Evolutionary conservation across 208 protist genomes (phyloP), one percentile per base, ranked within the genome.

Genomic region (Trypanosoma rangeli): DNA sequence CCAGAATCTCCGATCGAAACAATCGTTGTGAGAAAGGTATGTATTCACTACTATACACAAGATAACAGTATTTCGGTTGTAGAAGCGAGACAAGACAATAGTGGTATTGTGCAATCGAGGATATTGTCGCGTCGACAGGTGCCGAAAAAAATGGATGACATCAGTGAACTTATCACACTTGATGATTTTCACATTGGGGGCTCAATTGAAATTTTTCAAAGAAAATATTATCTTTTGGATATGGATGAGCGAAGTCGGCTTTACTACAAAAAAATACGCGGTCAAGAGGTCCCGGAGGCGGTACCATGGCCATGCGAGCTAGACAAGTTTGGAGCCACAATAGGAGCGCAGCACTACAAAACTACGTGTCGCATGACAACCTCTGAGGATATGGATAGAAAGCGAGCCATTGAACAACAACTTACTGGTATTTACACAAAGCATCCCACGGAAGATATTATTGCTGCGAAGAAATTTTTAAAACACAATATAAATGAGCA

Each of bases 361-460:
- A 83, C 15, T 50, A 77, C 66, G 56, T 78, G 60, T 73, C 79
- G 86, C n/a, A 52, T 78, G 35, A 73, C 92, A 35, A 88, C 87
- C 9, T 90, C 88, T 0, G 87, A 95, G 39, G 86, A 94, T 69
- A 95, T 95, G 89, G 92, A 97, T 60, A 81, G 70, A 31, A 94
- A 94, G 63, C 82, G 90, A 46, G 82, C 76, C 12, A 84, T 86
- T 29, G 92, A 97, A 74, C 88, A 93, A 66, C 87, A 94, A 54
- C 73, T 92, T 18, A 88, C 86, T 28, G 90, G 88, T n/a, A 94
- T 94, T 73, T 94, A 87, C 70, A 90, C 86, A 18, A 97, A 97
- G 64, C 86, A 88, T 65, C 82, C 85, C n/a, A 90, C 83, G 13
- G 89, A 95, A 55, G 90, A 94, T 65, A 86, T 95, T 55, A 71